Conservation (phyloP, 2,329 filamentous ascomycete genomes). For the Hypoxylon sp. region DNA sequence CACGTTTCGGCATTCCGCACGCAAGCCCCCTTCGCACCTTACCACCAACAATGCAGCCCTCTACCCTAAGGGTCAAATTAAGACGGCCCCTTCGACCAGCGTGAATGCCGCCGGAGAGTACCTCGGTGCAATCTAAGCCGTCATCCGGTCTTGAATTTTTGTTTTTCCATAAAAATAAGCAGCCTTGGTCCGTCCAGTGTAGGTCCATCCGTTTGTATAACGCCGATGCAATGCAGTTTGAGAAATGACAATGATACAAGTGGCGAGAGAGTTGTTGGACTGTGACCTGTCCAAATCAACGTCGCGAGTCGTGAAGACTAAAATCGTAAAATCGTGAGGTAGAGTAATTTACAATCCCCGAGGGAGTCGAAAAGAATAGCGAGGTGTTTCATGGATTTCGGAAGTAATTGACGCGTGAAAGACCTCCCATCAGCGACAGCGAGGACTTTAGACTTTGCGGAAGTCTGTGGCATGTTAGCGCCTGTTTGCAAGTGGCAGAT, state of each 20-base stretch:
- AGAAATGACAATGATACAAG: conserved; percentile 54
- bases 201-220: conserved; percentile 58
- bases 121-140: conserved; percentile 54
- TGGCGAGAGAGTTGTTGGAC: conserved; percentile 26
- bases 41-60: conserved; percentile 27
- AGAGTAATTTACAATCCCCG: conserved; percentile 49
- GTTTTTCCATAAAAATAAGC: conserved; percentile 51
- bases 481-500: not conserved
- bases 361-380: conserved; percentile 27
- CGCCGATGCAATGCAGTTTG: conserved; percentile 72
- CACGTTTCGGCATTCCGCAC: conserved; percentile 13
- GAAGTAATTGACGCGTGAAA: not conserved
- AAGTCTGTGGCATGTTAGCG: conserved; percentile 61
- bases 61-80: conserved; percentile 53
- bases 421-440: not conserved
- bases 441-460: conserved; percentile 66
- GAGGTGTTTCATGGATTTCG: not conserved
- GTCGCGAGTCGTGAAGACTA: conserved; percentile 49
- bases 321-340: conserved; percentile 53
- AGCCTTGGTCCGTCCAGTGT: conserved; percentile 48
- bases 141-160: conserved; percentile 51
- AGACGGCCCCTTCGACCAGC: conserved; percentile 60
- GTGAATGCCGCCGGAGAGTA: conserved; percentile 59
- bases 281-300: conserved; percentile 32
- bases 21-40: conserved; percentile 14